These are phyloP conservation scores for Dactylonectria macrodidyma DNA, from an alignment of 2,329 filamentous ascomycete species.

Conservation along the genomic window DNA sequence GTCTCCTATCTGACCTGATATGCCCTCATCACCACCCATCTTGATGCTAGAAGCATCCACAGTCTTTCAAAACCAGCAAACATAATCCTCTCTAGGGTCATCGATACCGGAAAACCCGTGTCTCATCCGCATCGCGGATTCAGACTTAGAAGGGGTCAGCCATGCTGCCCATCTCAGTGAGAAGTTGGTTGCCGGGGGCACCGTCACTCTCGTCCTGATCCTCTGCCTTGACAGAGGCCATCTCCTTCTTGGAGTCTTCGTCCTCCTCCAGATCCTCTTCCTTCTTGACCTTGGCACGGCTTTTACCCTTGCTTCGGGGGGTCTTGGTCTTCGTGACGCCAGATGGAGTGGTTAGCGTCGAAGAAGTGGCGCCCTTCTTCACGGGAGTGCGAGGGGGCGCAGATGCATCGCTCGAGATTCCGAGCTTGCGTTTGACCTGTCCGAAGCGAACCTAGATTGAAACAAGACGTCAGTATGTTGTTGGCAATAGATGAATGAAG, in stretches of 20 bases:
- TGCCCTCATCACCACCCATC: neutral
- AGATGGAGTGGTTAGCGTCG: slow-evolving; percentile 37
- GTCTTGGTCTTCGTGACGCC: slow-evolving; percentile 53
- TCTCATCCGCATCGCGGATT: neutral
- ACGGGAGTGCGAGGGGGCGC: slow-evolving; percentile 32
- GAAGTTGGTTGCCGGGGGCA: slow-evolving; percentile 24
- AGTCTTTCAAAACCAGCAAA: neutral
- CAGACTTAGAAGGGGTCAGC: slow-evolving; percentile 33
- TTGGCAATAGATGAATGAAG: no score
- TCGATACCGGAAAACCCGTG: neutral
- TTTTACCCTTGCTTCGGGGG: slow-evolving; percentile 43
- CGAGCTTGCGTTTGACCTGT: slow-evolving; percentile 65
- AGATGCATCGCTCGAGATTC: slow-evolving; percentile 51
- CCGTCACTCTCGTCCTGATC: slow-evolving; percentile 35
- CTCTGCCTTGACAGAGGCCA: slow-evolving; percentile 37
- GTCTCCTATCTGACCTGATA: neutral
- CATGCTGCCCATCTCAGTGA: slow-evolving; percentile 19
- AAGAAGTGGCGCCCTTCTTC: slow-evolving; percentile 42
- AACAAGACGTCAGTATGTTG: slow-evolving; percentile 14
- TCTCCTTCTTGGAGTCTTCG: slow-evolving; percentile 27
- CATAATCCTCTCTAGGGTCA: neutral
- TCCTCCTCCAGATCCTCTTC: slow-evolving; percentile 38
- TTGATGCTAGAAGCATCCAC: neutral
- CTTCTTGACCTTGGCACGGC: slow-evolving; percentile 43
- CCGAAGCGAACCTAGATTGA: slow-evolving; percentile 60